Base-by-base conservation (phyloP, 139 green algal genomes). In the Yamagishiella unicocca region DNA sequence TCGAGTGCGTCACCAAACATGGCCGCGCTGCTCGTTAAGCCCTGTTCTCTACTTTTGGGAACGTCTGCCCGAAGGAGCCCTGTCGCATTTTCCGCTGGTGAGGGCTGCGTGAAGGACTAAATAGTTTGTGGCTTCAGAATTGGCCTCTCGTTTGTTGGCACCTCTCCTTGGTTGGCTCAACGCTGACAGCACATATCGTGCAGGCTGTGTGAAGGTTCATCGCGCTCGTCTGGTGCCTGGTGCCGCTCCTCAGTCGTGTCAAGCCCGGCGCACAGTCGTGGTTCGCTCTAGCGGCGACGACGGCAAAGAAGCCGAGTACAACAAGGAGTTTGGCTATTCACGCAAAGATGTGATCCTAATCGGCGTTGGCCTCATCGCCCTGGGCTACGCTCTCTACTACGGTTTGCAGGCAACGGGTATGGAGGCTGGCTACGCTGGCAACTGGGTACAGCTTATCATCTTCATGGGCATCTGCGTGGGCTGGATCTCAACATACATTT, bases 401-500 rank as follows among this genome's bases (percentile, higher is more conserved):
- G 97, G 96, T 10, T 87, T 98, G 42, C 96, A 96, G 85, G 96
- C 94, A 0, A 70, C 73, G 3, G 96, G 96, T 40, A 92, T 98
- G 91, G 93, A 96, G 22, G 54, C 96, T 1, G 90, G 90, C 58
- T 93, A 94, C 29, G 96, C 96, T 14, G 96, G 96, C 72, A 98
- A 98, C 84, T 97, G 86, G 83, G 95, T 97, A 75, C 96, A 98
- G 91, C 82, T 98, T 8, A 92, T 95, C 73, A 95, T 99, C 61
- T 96, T 98, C 68, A 27, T 98, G 62, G 96, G 95, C 42, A 92
- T 99, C 12, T 96, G 93, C 75, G 76, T 99, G 2, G 93, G 91
- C 64, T 99, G 94, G 94, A 92, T 98, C 21, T 95, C 90, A 19
- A 96, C 96, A 0, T 99, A 99, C 93, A 75, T 99, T 10, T 98